A percentile compares a stretch with the other conserved stretches of the same genome.
phyloP scores from a whole-genome alignment of 805 yeast species.

The Lachancea lanzarotensis region DNA sequence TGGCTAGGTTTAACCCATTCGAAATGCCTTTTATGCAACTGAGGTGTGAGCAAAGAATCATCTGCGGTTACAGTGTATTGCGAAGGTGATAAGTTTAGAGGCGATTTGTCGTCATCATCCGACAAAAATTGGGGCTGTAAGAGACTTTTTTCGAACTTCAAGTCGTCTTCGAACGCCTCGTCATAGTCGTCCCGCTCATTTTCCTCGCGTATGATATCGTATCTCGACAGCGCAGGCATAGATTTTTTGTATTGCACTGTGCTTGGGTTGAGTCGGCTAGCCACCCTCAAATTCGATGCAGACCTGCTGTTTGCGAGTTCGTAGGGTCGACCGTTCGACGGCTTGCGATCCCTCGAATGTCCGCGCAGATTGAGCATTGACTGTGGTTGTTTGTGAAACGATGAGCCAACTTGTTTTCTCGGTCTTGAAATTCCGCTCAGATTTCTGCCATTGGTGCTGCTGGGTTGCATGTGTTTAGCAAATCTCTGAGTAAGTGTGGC shows the following conservation, averaged over 20 bases:
- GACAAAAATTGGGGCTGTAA: constrained; percentile 25
- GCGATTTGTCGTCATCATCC: constrained; percentile 12
- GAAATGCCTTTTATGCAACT: constrained; percentile 21
- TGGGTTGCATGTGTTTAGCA: constrained; percentile 8
- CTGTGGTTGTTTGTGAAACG: constrained; percentile 23
- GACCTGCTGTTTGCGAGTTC: constrained; percentile 25
- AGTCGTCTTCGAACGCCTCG: constrained; percentile 14
- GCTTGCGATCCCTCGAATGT: not conserved
- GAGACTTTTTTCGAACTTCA: constrained; percentile 20
- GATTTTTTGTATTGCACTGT: constrained; percentile 23
- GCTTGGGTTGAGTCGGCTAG: constrained; percentile 10
- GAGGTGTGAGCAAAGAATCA: constrained; percentile 25
- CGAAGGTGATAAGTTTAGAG: constrained; percentile 21
- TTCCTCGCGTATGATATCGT: constrained; percentile 8
- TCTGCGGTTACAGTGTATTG: constrained; percentile 25
- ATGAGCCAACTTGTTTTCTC: constrained; percentile 4
- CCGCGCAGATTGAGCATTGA: constrained; percentile 29
- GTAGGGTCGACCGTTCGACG: constrained; percentile 2
- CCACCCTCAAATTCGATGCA: constrained; percentile 19
- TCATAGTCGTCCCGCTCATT: constrained; percentile 7
- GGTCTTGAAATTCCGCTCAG: constrained; percentile 2
- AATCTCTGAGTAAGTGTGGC: constrained; percentile 15
- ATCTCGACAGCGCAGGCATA: constrained; percentile 21
- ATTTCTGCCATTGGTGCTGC: not conserved
- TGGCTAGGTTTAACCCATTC: constrained; percentile 18